These are phyloP conservation scores for Penicillium sp. DNA, from an alignment of 2,329 filamentous ascomycete species.

Conservation along the genomic window DNA sequence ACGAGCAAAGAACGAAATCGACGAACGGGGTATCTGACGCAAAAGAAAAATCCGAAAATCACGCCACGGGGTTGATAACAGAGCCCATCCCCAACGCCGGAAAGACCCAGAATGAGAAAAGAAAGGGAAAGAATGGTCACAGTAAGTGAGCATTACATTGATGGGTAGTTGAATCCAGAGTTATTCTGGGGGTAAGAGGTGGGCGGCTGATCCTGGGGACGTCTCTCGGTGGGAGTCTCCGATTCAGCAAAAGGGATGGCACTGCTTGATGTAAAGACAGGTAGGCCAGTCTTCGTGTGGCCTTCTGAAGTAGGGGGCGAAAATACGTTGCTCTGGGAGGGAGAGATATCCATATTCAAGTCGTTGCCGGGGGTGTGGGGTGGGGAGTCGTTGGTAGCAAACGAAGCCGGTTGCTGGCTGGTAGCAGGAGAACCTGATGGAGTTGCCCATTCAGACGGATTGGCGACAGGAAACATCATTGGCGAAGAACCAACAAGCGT, in stretches of 20 bases:
- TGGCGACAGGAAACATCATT: slow-evolving; percentile 1
- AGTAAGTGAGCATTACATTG: neutral
- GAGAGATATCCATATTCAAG: slow-evolving; percentile 1
- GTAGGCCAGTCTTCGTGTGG: slow-evolving; percentile 46
- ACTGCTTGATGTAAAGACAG: slow-evolving; percentile 50
- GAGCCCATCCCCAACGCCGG: slow-evolving; percentile 1
- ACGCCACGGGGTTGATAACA: neutral
- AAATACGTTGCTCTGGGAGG: slow-evolving; percentile 25
- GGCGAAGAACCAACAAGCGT: neutral
- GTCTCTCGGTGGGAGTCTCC: neutral
- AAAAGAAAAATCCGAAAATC: neutral
- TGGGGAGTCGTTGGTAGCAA: slow-evolving; percentile 17
- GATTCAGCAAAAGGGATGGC: slow-evolving; percentile 44
- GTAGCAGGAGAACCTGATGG: neutral
- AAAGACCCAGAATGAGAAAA: neutral
- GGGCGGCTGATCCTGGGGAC: neutral
- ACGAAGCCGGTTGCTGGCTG: slow-evolving; percentile 4
- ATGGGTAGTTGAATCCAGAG: neutral
- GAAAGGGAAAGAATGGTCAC: neutral
- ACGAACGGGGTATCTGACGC: slow-evolving; percentile 1
- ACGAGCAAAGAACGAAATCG: neutral
- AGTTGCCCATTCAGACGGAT: slow-evolving; percentile 3
- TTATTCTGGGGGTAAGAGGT: neutral
- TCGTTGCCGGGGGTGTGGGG: slow-evolving; percentile 27
- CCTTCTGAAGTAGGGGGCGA: slow-evolving; percentile 32